phyloP scores from a whole-genome alignment of 2,329 filamentous ascomycete species.

The Sporothrix brasiliensis region DNA sequence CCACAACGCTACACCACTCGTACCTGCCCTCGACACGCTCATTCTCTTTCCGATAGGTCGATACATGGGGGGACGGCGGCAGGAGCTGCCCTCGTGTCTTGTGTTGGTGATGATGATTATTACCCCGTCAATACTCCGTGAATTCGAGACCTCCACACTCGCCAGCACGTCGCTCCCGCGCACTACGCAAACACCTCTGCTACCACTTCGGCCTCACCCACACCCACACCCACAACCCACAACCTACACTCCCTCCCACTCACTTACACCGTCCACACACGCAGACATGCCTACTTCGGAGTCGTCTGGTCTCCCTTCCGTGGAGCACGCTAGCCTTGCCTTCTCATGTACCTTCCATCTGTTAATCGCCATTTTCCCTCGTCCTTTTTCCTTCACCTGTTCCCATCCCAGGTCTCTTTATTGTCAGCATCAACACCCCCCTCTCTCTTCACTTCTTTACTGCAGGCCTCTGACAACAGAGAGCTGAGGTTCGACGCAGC shows the following conservation, averaged over 20 bases:
- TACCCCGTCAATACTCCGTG: constrained; percentile 19
- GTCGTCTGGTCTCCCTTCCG: constrained; percentile 27
- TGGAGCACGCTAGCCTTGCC: constrained; percentile 28
- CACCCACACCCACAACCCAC: constrained; percentile 13
- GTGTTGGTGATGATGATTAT: not conserved
- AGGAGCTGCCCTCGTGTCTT: constrained; percentile 12
- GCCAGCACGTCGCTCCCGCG: constrained; percentile 23
- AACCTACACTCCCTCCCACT: constrained; percentile 17
- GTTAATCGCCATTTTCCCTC: constrained; percentile 28
- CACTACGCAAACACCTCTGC: constrained; percentile 10
- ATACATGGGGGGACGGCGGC: constrained; percentile 1
- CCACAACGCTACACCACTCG: not conserved
- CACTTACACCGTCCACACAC: constrained; percentile 24
- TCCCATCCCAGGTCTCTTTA: not conserved
- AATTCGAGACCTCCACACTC: constrained; percentile 19
- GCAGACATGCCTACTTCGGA: constrained; percentile 18
- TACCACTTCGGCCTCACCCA: not conserved
- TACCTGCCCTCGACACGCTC: constrained; percentile 1
- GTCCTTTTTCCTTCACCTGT: constrained; percentile 28
- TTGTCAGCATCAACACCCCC: constrained; percentile 16
- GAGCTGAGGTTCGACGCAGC: constrained; percentile 4
- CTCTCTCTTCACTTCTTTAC: constrained; percentile 5
- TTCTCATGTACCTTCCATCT: constrained; percentile 22
- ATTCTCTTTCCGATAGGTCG: constrained; percentile 9
- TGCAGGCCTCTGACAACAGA: constrained; percentile 3